phyloP scores from a whole-genome alignment of 768 basidiomycete genomes.

The Plicaturopsis crispa region DNA sequence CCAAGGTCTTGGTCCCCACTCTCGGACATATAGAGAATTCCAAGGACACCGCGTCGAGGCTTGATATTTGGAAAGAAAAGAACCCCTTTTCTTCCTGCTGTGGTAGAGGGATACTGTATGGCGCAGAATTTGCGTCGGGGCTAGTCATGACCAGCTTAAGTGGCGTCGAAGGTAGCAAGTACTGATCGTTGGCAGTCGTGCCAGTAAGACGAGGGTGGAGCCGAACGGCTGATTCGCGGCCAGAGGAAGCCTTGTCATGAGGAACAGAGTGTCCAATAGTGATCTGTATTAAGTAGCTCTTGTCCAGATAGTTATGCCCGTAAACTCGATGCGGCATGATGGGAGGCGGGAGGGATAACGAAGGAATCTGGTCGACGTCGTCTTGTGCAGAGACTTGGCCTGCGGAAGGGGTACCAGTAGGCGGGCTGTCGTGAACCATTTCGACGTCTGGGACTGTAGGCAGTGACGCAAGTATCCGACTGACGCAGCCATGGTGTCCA shows the following conservation, averaged over 20 bases:
- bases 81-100: slow-evolving; percentile 62
- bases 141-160: slow-evolving; percentile 95
- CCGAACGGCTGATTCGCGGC: slow-evolving; percentile 42
- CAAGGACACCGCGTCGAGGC: slow-evolving; percentile 63
- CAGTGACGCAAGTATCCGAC: slow-evolving; percentile 37
- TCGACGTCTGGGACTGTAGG: slow-evolving; percentile 21
- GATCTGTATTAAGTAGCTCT: slow-evolving; percentile 77
- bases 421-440: slow-evolving; percentile 29
- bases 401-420: slow-evolving; percentile 12
- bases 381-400: slow-evolving; percentile 13
- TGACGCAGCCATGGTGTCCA: slow-evolving; percentile 69
- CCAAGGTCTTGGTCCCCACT: slow-evolving; percentile 95
- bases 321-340: slow-evolving; percentile 98
- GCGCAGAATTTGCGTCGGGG: slow-evolving; percentile 76
- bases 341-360: slow-evolving; percentile 91
- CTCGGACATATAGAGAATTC: slow-evolving; percentile 96
- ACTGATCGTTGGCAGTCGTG: slow-evolving; percentile 57
- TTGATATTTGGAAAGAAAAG: slow-evolving; percentile 82
- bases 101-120: slow-evolving; percentile 86
- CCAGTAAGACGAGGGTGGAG: slow-evolving; percentile 71
- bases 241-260: slow-evolving; percentile 24
- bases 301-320: slow-evolving; percentile 92
- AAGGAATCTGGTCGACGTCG: slow-evolving; percentile 80
- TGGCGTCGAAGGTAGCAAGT: slow-evolving; percentile 68
- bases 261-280: slow-evolving; percentile 65